These are phyloP conservation scores for Metschnikowia picachoensis DNA, from an alignment of 805 yeast species.

Conservation along the genomic window DNA sequence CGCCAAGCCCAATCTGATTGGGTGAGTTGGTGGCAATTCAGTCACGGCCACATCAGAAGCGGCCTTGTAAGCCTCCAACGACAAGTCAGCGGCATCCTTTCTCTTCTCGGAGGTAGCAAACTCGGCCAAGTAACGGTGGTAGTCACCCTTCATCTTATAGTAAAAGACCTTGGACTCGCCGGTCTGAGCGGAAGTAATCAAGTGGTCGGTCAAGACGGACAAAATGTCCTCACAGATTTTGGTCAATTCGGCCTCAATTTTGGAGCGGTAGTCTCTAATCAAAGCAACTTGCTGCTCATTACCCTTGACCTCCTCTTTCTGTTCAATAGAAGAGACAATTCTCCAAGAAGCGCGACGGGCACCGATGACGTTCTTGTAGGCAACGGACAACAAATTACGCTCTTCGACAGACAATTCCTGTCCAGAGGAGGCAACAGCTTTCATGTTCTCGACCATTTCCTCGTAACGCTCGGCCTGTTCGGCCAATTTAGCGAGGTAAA, in stretches of 20 bases:
- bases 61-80: conserved; percentile 89
- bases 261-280: conserved; percentile 91
- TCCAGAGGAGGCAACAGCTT: conserved; percentile 93
- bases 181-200: conserved; percentile 90
- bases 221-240: conserved; percentile 93
- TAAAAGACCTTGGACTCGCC: conserved; percentile 98
- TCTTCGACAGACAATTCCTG: conserved; percentile 96
- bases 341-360: conserved; percentile 99
- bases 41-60: conserved; percentile 97
- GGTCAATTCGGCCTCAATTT: conserved; percentile 88
- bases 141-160: conserved; percentile 99
- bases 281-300: conserved; percentile 84
- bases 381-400: conserved; percentile 94
- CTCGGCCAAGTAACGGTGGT: conserved; percentile 98
- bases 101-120: conserved; percentile 89
- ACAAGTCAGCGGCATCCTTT: conserved; percentile 86
- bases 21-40: conserved; percentile 97
- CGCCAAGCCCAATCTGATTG: conserved; percentile 96
- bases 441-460: conserved; percentile 99
- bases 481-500: conserved; percentile 95
- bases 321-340: conserved; percentile 96
- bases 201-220: conserved; percentile 79
- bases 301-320: conserved; percentile 96
- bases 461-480: conserved; percentile 99
- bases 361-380: conserved; percentile 97